These are phyloP conservation scores for Pythium brassicae DNA, from an alignment of 352 stramenopile genomes.

Conservation along the genomic window DNA sequence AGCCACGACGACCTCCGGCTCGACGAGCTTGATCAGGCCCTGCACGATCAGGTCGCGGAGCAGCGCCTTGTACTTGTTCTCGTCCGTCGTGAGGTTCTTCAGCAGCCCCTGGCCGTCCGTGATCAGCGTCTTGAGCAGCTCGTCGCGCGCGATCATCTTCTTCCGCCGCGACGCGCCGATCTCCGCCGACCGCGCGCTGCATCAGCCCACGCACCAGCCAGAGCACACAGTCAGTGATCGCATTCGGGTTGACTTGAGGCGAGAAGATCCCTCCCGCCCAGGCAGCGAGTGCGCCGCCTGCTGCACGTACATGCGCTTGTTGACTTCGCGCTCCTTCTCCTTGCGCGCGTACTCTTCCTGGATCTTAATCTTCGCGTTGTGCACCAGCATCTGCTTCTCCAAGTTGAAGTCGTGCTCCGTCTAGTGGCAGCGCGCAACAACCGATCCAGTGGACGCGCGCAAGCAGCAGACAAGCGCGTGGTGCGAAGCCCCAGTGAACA, in stretches of 20 bases:
- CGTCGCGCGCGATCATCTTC: constrained; percentile 95
- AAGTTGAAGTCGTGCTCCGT: constrained; percentile 99
- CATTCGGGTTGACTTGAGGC: no score
- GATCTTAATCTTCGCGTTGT: constrained; percentile 97
- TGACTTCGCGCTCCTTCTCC: constrained; percentile 96
- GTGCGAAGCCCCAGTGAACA: not conserved
- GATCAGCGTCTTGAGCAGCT: constrained; percentile 85
- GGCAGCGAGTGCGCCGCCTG: no score
- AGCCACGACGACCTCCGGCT: constrained; percentile 92
- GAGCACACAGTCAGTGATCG: no score
- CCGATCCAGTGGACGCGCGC: not conserved
- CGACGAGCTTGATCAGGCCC: constrained; percentile 98
- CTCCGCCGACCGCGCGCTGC: constrained; percentile 87
- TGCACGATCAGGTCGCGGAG: constrained; percentile 97
- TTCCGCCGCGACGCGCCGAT: constrained; percentile 94
- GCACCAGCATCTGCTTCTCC: constrained; percentile 98
- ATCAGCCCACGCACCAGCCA: not conserved
- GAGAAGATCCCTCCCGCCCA: no score
- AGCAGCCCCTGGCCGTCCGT: constrained; percentile 55
- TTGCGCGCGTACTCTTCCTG: constrained; percentile 97
- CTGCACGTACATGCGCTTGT: constrained; percentile 85
- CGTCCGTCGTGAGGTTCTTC: constrained; percentile 45
- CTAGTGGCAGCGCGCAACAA: constrained; percentile 34
- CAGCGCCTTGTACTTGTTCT: constrained; percentile 91
- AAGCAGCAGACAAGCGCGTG: not conserved